Evolutionary conservation across 1,284 basidiomycete species (phyloP), one percentile per base, ranked within the genome.

Genomic region (Stygiomarasmius scandens): DNA sequence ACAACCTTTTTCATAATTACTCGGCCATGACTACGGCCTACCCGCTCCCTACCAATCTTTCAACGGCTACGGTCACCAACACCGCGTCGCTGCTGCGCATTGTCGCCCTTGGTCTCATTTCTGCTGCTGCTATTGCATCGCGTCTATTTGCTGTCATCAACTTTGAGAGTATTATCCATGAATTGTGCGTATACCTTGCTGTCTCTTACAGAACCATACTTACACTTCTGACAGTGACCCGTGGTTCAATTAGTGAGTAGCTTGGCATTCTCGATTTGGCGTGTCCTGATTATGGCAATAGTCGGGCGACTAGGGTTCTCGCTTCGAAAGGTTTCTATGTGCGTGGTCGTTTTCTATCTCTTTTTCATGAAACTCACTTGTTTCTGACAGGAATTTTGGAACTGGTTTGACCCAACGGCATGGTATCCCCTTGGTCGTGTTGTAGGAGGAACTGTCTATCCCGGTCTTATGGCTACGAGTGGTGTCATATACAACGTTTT

Each of bases 381-480:
- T 55, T 53, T 67, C 24, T 29, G n/a, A 34, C 29, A 95, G 95
- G 95, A 91, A 87, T 99, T 96, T 76, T 99, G 93, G 96, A 99
- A 99, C 73, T 99, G 97, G 97, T 99, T 99, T 73, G 97, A 99
- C 75, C 95, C 96, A 32, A 97, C 97, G 4, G 96, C 96, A 67
- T 96, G 94, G 97, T 99, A 99, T 71, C 97, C 97, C 12, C 87
- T 99, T 1, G 97, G 97, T 49, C 92, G 97, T 69, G 95, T 97
- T 50, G 96, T 98, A 45, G 97, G 97, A 55, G 96, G 96, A 48
- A 99, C 97, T 10, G 92, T 99, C 68, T 99, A 98, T 72, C 97
- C 97, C 2, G 97, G 95, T 64, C 80, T 98, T 47, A 98, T 99
- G 96, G 93, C 93, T 27, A 99, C 97, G 11, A 95, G 93, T 63